Evolutionary conservation across 2,329 filamentous ascomycete species (phyloP), one percentile per base, ranked within the genome.

Genomic region (Calonectria pseudoturangicola): DNA sequence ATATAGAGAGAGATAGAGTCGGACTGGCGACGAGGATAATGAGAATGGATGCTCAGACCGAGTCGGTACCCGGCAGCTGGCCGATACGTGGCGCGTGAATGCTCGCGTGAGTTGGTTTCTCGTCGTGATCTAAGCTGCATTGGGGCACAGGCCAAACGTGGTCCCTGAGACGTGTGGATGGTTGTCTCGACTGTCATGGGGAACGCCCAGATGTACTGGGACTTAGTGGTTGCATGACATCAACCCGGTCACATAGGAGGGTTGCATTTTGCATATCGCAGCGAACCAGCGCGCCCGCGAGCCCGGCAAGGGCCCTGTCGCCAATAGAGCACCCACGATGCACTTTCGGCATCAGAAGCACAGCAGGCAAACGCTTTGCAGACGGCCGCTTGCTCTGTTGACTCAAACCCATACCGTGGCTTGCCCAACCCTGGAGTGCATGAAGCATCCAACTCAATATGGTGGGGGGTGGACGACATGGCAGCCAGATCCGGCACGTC

Each of bases 101-200:
- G 63, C 68, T 73, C 76, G 75, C 71, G 75, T 79, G 77, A 79
- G 77, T 62, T 63, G 50, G 39, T 64, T 39, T 47, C 51, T n/a
- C 6, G 43, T 28, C 27, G 50, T 43, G 56, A 43, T 21, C 56
- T 71, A 66, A 43, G 50, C 50, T 41, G 33, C 33, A 66, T 54
- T n/a, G 68, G 68, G 64, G 54, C 54, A 66, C 33, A 30, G 45
- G 50, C 25, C 63, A 45, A 45, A 36, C 45, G 43, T 47, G 63
- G 69, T 67, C 64, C 63, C 63, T 63, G 69, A 45, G 25, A 15
- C 36, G 28, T 63, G 56, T 68, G 64, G 33, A 28, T 39, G 54
- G 64, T 28, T 71, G 50, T 51, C 62, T 50, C 41, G 21, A 9
- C 21, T 27, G 51, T 67, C 68, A 47, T 63, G 43, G 68, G 43